Evolutionary conservation across 768 basidiomycete genomes (phyloP).

Genomic region (Pulveroboletus sp.): DNA sequence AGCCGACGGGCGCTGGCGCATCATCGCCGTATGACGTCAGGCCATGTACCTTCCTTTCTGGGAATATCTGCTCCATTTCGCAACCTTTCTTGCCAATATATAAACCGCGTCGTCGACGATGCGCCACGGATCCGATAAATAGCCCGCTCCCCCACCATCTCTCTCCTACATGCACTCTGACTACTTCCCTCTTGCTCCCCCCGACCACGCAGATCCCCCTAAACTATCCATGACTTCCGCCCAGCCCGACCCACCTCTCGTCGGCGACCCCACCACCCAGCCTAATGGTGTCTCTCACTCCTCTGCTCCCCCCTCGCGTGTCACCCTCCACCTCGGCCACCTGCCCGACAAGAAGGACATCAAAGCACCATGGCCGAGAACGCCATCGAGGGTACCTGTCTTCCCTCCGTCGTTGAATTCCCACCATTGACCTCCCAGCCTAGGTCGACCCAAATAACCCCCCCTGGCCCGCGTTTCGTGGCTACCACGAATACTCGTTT

Average conservation of each 20-base stretch:
- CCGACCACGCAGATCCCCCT: constrained; percentile 12
- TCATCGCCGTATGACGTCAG: constrained; percentile 23
- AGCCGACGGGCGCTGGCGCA: not conserved
- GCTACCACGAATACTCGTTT: constrained; percentile 79
- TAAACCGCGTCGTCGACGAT: constrained; percentile 6
- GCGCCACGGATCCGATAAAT: constrained; percentile 8
- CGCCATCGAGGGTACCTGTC: constrained; percentile 57
- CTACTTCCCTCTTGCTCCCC: constrained; percentile 29
- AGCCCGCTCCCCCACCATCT: not conserved
- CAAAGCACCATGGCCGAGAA: constrained; percentile 67
- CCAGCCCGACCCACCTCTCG: not conserved
- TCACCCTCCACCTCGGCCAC: constrained; percentile 71
- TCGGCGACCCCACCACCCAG: not conserved
- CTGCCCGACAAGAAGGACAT: constrained; percentile 70
- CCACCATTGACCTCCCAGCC: not conserved
- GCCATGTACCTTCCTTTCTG: constrained; percentile 26
- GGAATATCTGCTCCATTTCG: constrained; percentile 12
- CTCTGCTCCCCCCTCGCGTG: constrained; percentile 47
- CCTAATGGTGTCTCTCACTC: constrained; percentile 12
- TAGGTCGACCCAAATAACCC: constrained; percentile 82
- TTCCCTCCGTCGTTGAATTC: not conserved
- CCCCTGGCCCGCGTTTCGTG: constrained; percentile 76
- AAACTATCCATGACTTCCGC: constrained; percentile 5
- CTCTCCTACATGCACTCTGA: constrained; percentile 10
- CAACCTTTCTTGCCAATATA: constrained; percentile 25